Conservation (phyloP, 352 stramenopile species). For the Paralagenidium karlingii region DNA sequence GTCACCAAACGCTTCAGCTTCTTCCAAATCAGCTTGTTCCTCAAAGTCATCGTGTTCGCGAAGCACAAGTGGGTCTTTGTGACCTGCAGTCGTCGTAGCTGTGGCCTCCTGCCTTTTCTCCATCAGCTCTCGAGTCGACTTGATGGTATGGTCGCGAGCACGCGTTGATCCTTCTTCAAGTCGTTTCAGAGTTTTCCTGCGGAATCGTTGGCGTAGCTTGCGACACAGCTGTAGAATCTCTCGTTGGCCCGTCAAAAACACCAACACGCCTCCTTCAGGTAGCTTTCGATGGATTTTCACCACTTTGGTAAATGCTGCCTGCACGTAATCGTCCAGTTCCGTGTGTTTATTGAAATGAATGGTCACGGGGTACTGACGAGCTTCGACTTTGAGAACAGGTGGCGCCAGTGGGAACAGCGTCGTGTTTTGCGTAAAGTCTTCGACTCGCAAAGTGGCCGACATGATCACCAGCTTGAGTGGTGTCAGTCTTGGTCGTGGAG, state of each 20-base stretch:
- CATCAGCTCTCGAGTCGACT: background rate
- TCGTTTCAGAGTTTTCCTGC: slow-evolving; percentile 6
- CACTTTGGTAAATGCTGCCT: slow-evolving; percentile 92
- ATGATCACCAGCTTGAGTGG: slow-evolving; percentile 90
- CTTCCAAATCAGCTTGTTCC: slow-evolving; percentile 64
- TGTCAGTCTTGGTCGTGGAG: slow-evolving; percentile 18
- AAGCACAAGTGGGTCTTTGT: slow-evolving; percentile 29
- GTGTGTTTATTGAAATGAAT: slow-evolving; percentile 98
- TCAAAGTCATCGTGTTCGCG: slow-evolving; percentile 74
- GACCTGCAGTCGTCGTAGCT: slow-evolving; percentile 1
- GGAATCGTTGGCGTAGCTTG: slow-evolving; percentile 43
- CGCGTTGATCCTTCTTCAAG: background rate
- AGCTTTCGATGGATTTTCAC: slow-evolving; percentile 97
- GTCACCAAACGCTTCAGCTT: slow-evolving; percentile 41
- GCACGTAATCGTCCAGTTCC: slow-evolving; percentile 95
- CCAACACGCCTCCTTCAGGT: slow-evolving; percentile 93
- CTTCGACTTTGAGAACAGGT: slow-evolving; percentile 89
- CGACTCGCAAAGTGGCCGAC: slow-evolving; percentile 96
- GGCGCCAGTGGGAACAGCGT: slow-evolving; percentile 87
- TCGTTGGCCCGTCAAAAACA: slow-evolving; percentile 96
- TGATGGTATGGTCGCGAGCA: background rate
- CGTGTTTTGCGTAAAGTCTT: slow-evolving; percentile 94
- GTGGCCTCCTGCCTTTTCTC: background rate
- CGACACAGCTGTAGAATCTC: slow-evolving; percentile 90
- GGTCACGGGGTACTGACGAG: slow-evolving; percentile 93